Evolutionary conservation across 306 rosid species (phyloP), one percentile per base, ranked within the genome.

Genomic region (Malus sylvestris): DNA sequence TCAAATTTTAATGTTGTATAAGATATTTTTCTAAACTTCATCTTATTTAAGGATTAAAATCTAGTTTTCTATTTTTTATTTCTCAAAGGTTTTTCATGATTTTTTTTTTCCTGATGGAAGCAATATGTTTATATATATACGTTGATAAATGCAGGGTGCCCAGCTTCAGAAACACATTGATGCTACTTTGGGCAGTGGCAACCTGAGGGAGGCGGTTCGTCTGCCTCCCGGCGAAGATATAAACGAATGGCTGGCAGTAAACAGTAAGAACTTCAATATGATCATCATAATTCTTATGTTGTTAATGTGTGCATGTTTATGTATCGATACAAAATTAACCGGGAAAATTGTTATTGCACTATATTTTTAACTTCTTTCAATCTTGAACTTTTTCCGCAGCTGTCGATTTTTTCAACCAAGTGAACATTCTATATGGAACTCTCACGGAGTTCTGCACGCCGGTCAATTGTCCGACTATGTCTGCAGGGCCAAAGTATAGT

Each of bases 211-310:
- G 78, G 98, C 93, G 42, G 96, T 93, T 45, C 85, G 87, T 6
- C 88, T 93, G 20, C 98, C 98, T 76, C 93, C 98, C 9, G 96
- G 98, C n/a, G 98, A 93, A 89, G 98, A 93, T 73, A 79, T 86
- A n/a, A 79, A 89, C 61, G 98, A 93, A 68, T 91, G 98, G 98
- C 86, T 93, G 22, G 98, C 98, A 30, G 96, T 93, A 19, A 93
- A 93, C 85, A 86, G 96, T 93, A 86, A 86, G 79, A 60, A 52
- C 20, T 63, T 35, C 52, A 25, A 38, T 29, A 65, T 22, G 55
- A 20, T 57, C 40, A 35, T 69, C 51, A 25, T 16, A 60, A 40
- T 23, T 9, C 2, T 23, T 10, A 14, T 68, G 12, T 22, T 68
- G 46, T 45, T 27, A 12, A n/a, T 5, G 18, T 22, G 10, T 33